These are phyloP conservation scores for Citrullus amarus DNA, from an alignment of 306 rosid species.

Conservation along the genomic window DNA sequence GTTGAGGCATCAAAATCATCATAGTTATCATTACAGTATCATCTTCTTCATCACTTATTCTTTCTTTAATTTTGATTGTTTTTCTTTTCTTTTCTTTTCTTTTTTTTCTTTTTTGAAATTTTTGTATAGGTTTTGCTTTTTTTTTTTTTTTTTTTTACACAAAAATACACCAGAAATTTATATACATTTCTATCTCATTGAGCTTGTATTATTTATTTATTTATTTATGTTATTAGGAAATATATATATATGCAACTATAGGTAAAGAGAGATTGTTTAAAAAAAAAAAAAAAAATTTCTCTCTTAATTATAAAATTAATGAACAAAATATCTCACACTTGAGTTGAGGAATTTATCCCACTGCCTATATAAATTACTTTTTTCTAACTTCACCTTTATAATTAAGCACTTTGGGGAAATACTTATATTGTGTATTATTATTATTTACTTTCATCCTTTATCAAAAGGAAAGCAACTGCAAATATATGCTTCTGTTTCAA, in stretches of 20 bases:
- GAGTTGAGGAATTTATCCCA: not conserved
- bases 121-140: not conserved
- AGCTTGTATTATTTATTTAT: not conserved
- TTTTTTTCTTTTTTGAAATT: not conserved
- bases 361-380: not conserved
- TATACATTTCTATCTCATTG: not conserved
- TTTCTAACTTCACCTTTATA: not conserved
- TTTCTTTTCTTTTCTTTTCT: not conserved
- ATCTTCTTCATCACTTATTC: constrained; percentile 9
- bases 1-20: constrained; percentile 63
- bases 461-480: not conserved
- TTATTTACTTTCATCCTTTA: not conserved
- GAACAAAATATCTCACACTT: not conserved
- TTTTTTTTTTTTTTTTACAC: not conserved
- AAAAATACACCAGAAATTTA: constrained; percentile 6
- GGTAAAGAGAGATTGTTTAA: not conserved
- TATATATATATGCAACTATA: not conserved
- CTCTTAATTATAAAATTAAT: not conserved
- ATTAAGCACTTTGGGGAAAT: not conserved
- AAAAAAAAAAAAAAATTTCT: not conserved
- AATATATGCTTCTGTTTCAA: not conserved
- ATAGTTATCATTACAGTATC: constrained; percentile 20
- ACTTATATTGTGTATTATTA: not conserved
- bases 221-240: constrained; percentile 1
- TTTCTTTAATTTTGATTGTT: not conserved